Conservation (phyloP, 1,139 yeast genomes). For the Nadsonia commutata region DNA sequence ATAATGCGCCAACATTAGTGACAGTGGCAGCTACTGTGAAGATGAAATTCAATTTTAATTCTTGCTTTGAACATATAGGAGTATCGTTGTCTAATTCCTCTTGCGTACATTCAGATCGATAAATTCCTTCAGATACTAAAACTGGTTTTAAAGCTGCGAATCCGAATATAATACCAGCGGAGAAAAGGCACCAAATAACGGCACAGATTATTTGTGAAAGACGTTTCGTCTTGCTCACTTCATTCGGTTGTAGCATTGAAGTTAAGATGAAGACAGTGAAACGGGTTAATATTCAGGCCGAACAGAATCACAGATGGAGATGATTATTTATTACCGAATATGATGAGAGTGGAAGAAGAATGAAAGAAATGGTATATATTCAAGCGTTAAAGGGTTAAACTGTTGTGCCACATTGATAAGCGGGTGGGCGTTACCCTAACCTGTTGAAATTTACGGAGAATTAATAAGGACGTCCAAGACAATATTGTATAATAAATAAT, state of each 20-base stretch:
- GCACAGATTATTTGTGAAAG: conserved; percentile 48
- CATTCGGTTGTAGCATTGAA: background rate
- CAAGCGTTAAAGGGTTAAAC: too few relatives aligned
- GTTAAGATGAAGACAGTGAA: too few relatives aligned
- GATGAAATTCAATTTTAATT: conserved; percentile 62
- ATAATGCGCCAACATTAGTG: conserved; percentile 70
- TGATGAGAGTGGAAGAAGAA: too few relatives aligned
- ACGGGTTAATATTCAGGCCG: too few relatives aligned
- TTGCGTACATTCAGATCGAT: conserved; percentile 39
- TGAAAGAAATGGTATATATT: too few relatives aligned
- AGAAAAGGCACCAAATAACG: conserved; percentile 69
- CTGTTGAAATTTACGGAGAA: too few relatives aligned
- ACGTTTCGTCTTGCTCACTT: conserved; percentile 19
- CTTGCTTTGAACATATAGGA: conserved; percentile 53
- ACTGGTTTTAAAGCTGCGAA: conserved; percentile 88
- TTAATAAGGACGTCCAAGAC: too few relatives aligned
- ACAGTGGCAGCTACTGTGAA: conserved; percentile 79
- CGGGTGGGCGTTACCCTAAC: too few relatives aligned
- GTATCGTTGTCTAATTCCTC: conserved; percentile 14
- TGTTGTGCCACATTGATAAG: too few relatives aligned
- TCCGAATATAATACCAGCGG: conserved; percentile 86
- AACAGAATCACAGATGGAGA: too few relatives aligned
- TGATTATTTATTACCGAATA: too few relatives aligned
- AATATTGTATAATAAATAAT: too few relatives aligned
- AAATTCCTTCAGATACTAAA: conserved; percentile 62